Evolutionary conservation across 768 basidiomycete genomes (phyloP).

Genomic region (Trametes punicea): DNA sequence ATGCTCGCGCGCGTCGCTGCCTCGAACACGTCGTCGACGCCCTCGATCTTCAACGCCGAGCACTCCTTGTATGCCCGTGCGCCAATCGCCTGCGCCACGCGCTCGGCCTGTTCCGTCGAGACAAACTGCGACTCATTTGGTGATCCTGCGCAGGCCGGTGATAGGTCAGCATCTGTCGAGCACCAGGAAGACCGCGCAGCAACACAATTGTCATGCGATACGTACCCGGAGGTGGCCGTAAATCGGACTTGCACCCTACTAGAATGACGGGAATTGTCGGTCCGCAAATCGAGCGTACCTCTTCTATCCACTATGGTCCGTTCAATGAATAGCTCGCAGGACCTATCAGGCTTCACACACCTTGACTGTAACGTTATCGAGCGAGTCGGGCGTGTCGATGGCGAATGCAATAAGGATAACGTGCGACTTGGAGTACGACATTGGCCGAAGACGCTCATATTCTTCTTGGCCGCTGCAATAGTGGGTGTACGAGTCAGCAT

Average conservation of each 20-base stretch:
- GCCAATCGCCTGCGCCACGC: constrained; percentile 78
- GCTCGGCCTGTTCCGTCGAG: constrained; percentile 76
- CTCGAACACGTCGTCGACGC: constrained; percentile 97
- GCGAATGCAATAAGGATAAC: constrained; percentile 98
- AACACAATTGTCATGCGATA: no score
- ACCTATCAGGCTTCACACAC: constrained; percentile 36
- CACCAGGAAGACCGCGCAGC: no score
- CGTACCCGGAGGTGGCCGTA: constrained; percentile 55
- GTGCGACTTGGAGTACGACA: constrained; percentile 98
- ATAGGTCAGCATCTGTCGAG: not conserved
- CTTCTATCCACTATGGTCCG: constrained; percentile 85
- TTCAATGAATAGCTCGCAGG: not conserved
- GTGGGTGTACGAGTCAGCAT: constrained; percentile 17
- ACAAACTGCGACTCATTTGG: constrained; percentile 57
- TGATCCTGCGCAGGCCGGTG: constrained; percentile 29
- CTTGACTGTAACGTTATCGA: constrained; percentile 95
- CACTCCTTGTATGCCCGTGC: constrained; percentile 95
- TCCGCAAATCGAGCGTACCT: constrained; percentile 96
- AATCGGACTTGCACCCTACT: constrained; percentile 94
- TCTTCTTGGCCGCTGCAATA: constrained; percentile 88
- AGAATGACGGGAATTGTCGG: constrained; percentile 89
- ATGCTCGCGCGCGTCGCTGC: constrained; percentile 95
- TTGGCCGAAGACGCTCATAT: constrained; percentile 95
- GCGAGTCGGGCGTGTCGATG: constrained; percentile 92
- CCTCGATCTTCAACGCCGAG: constrained; percentile 83